Conservation (phyloP, 2,329 filamentous ascomycete species). For the Zymoseptoria tritici region DNA sequence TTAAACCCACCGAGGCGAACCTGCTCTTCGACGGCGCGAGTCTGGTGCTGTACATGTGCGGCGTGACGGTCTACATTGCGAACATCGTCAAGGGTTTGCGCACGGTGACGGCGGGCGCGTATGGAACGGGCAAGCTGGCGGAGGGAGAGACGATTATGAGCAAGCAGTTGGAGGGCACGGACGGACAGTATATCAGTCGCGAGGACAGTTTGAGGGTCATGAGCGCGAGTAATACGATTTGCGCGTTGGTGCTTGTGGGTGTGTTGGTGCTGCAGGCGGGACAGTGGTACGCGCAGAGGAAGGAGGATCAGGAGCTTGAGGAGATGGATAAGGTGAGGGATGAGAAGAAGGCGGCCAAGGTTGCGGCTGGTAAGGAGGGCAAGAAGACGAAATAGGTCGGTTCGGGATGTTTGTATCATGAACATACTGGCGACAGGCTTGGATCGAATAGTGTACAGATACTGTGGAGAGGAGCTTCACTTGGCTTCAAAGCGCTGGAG, state of each 20-base stretch:
- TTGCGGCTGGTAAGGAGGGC: constrained; percentile 13
- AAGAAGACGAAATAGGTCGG: constrained; percentile 27
- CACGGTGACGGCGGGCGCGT: constrained; percentile 68
- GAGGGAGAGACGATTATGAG: constrained; percentile 31
- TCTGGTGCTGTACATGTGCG: constrained; percentile 70
- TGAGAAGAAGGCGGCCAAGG: constrained; percentile 40
- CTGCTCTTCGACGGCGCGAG: constrained; percentile 82
- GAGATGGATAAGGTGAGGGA: constrained; percentile 51
- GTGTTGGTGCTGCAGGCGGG: constrained; percentile 90
- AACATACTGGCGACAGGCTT: neutral
- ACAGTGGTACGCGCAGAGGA: constrained; percentile 96
- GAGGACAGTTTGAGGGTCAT: constrained; percentile 89
- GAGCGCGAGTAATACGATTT: constrained; percentile 89
- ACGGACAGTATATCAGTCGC: constrained; percentile 63
- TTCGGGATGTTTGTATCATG: neutral
- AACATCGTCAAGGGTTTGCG: constrained; percentile 95
- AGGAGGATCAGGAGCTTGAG: constrained; percentile 73
- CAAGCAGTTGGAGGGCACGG: constrained; percentile 33
- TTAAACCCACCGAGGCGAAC: constrained; percentile 87
- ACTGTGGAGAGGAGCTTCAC: neutral
- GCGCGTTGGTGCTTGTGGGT: constrained; percentile 84
- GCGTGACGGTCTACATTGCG: constrained; percentile 84
- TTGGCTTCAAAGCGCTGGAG: neutral
- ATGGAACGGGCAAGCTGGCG: constrained; percentile 40
- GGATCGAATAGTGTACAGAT: neutral